Conservation (phyloP, 345 rosid species). For the Alliaria petiolata region DNA sequence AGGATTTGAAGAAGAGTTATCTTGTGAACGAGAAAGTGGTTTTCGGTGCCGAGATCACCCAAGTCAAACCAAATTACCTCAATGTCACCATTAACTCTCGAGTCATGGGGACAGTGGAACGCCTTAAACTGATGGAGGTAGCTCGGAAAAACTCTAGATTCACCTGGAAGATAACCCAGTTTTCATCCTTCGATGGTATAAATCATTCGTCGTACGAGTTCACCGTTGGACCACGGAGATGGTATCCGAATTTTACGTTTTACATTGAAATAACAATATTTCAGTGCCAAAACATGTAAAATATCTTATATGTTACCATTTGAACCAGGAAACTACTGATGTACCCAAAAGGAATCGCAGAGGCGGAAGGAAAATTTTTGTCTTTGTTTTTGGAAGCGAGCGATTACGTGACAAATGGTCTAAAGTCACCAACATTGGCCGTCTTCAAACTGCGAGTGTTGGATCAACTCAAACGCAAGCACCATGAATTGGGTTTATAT, state of each 20-base stretch:
- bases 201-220: conserved; percentile 1
- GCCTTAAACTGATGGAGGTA: neutral
- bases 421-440: neutral
- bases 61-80: neutral
- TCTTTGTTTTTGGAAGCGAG: neutral
- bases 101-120: conserved; percentile 4
- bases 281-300: too few species aligned
- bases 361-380: neutral
- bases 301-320: too few species aligned
- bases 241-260: neutral
- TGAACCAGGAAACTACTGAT: too few species aligned
- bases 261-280: neutral
- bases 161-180: conserved; percentile 25
- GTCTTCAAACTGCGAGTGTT: neutral
- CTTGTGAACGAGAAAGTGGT: neutral
- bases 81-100: neutral
- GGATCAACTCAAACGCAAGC: neutral
- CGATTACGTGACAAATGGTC: neutral
- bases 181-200: conserved; percentile 13
- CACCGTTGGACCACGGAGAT: conserved; percentile 18
- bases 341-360: too few species aligned
- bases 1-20: neutral
- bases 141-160: neutral
- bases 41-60: neutral
- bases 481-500: neutral